Conservation (phyloP, 148 eudicot species). For the Spergularia marina region DNA sequence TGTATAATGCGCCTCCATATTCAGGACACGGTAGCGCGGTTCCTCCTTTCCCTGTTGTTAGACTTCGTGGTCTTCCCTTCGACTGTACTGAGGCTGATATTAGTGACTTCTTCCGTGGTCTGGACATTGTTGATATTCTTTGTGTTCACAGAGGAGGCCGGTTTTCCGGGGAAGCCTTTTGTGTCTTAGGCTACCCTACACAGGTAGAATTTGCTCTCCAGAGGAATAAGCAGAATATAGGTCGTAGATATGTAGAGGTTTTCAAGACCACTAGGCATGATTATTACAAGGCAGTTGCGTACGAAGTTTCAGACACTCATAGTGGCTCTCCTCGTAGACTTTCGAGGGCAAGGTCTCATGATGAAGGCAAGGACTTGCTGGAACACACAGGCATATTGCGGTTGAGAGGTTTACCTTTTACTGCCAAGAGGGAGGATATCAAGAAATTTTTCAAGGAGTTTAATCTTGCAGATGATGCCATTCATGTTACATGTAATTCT, state of each 20-base stretch:
- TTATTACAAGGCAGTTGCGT: constrained; percentile 80
- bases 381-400: constrained; percentile 80
- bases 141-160: constrained; percentile 77
- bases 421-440: constrained; percentile 65
- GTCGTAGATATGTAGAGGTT: constrained; percentile 93
- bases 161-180: constrained; percentile 83
- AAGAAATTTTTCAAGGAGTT: constrained; percentile 65
- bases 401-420: constrained; percentile 80
- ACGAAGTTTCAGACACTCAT: constrained; percentile 67
- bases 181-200: constrained; percentile 80
- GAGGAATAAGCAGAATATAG: constrained; percentile 87
- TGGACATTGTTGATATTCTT: constrained; percentile 77
- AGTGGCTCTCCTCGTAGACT: constrained; percentile 65
- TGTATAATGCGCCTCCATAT: constrained; percentile 61
- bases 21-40: constrained; percentile 51
- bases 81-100: constrained; percentile 86
- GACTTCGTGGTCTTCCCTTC: constrained; percentile 93
- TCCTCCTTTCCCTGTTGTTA: constrained; percentile 81
- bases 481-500: constrained; percentile 64
- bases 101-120: constrained; percentile 73
- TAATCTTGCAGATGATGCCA: constrained; percentile 48
- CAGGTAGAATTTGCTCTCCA: constrained; percentile 93
- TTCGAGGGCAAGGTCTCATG: constrained; percentile 60
- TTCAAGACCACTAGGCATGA: constrained; percentile 79
- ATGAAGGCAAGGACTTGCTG: constrained; percentile 58